Base-by-base conservation (phyloP, 768 basidiomycete genomes). In the Panus rudis region DNA sequence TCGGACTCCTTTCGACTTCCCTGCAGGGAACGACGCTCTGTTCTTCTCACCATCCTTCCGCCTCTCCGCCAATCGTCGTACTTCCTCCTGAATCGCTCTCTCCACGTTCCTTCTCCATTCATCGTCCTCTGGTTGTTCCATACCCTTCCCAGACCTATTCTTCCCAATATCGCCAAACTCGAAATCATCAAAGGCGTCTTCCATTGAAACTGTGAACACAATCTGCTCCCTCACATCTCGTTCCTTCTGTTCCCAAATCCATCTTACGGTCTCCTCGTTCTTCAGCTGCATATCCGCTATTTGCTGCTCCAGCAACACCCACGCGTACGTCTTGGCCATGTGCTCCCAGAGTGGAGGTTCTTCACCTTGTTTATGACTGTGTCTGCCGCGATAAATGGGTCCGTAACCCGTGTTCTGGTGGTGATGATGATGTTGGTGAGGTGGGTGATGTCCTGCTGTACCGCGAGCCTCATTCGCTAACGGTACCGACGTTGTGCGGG, bases 231-330 rank as follows among this genome's bases (percentile, higher is more conserved):
- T 47, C 51, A 27, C 54, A 48, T 52, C 58, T 55, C 49, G 61
- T 51, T 43, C 57, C 59, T 78, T 79, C 53, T 79, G 78, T 51
- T 78, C 70, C 37, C 70, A 60, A 38, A 84, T 75, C 84, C 85
- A 85, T 42, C 73, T 70, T 41, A 81, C 76, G 24, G 77, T 78
- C 52, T 70, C 75, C 54, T 66, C 67, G 49, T 65, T 69, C 47
- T 68, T 64, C 44, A 65, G 68, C 34, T 64, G 65, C 43, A 66
- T 63, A 34, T 64, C 64, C 44, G 64, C 57, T 32, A 64, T 61
- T 49, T 76, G 73, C 58, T 81, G 76, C 46, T 79, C 73, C n/a
- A n/a, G n/a, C 39, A 69, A 66, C 6, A 73, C 73, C 67, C 70
- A 65, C 21, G 65, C 53, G 43, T 58, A 60, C 19, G 52, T 56